Evolutionary conservation across 2,329 filamentous ascomycete species (phyloP).

Genomic region (Aspergillus niger): DNA sequence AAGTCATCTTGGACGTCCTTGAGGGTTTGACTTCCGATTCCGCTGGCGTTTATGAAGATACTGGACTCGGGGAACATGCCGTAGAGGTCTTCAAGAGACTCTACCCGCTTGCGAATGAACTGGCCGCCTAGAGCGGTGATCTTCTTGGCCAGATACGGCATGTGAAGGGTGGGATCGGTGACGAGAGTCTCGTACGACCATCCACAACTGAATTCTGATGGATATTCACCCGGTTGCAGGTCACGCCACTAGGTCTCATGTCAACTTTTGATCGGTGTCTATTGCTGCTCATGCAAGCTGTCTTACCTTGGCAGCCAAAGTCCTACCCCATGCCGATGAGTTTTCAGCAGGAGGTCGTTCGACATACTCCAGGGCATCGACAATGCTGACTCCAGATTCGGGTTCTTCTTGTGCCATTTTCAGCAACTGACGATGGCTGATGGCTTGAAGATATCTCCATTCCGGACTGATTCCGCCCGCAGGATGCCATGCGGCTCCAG

Average conservation of each 20-base stretch:
- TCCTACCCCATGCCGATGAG: conserved; percentile 40
- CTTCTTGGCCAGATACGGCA: conserved; percentile 37
- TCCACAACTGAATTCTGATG: conserved; percentile 34
- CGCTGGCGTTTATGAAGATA: conserved; percentile 44
- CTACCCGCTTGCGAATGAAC: conserved; percentile 38
- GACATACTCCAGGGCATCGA: conserved; percentile 39
- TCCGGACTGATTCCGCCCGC: conserved; percentile 39
- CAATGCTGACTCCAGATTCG: conserved; percentile 37
- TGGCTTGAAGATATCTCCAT: conserved; percentile 38
- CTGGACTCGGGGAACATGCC: conserved; percentile 38
- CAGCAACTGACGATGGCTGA: conserved; percentile 38
- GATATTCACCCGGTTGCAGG: conserved; percentile 34
- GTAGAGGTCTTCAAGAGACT: conserved; percentile 38
- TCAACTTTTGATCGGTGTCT: not conserved
- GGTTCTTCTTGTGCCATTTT: conserved; percentile 39
- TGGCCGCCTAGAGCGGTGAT: conserved; percentile 34
- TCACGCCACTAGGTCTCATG: conserved; percentile 34
- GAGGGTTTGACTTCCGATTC: conserved; percentile 37
- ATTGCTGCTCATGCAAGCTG: not conserved
- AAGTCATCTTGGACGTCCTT: conserved; percentile 38
- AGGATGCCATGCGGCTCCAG: conserved; percentile 43
- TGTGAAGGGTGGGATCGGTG: conserved; percentile 41
- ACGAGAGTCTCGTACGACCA: conserved; percentile 43
- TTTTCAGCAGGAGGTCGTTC: conserved; percentile 35
- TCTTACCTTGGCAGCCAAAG: conserved; percentile 38